Percentiles rank a stretch among this genome's conserved stretches.
phyloP scores from a whole-genome alignment of 306 rosid species.

The Cucurbita moschata region DNA sequence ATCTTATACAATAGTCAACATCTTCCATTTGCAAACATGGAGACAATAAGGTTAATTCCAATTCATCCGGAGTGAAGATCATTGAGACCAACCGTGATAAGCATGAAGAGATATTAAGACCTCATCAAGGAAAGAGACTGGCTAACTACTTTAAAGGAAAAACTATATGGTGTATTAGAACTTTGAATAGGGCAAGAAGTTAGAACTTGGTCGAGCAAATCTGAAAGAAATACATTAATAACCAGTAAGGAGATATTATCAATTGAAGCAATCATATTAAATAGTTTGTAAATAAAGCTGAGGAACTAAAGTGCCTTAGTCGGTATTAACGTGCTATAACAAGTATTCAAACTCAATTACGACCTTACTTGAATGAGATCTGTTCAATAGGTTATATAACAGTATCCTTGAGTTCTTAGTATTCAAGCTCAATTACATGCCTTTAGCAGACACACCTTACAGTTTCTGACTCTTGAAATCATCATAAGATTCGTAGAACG shows the following conservation, averaged over 20 bases:
- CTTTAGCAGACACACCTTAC: neutral
- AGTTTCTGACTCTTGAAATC: neutral
- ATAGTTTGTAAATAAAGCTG: neutral
- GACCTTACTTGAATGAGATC: no score
- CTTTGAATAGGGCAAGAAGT: neutral
- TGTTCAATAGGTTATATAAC: no score
- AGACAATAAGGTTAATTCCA: neutral
- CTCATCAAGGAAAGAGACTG: neutral
- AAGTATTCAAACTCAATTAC: neutral
- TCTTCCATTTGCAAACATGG: neutral
- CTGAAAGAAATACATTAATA: neutral
- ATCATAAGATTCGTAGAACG: neutral
- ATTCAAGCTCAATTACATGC: neutral
- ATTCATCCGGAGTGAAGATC: neutral
- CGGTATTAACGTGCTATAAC: neutral
- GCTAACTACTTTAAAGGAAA: neutral
- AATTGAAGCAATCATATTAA: neutral
- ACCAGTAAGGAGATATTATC: neutral
- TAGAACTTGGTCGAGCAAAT: neutral
- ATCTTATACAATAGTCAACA: neutral
- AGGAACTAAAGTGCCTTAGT: neutral
- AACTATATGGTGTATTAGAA: neutral
- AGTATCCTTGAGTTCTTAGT: no score
- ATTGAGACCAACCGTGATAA: neutral
- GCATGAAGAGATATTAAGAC: neutral